These are phyloP conservation scores for Rhodomyrtus psidioides DNA, from an alignment of 441 rosid genomes.

Conservation along the genomic window DNA sequence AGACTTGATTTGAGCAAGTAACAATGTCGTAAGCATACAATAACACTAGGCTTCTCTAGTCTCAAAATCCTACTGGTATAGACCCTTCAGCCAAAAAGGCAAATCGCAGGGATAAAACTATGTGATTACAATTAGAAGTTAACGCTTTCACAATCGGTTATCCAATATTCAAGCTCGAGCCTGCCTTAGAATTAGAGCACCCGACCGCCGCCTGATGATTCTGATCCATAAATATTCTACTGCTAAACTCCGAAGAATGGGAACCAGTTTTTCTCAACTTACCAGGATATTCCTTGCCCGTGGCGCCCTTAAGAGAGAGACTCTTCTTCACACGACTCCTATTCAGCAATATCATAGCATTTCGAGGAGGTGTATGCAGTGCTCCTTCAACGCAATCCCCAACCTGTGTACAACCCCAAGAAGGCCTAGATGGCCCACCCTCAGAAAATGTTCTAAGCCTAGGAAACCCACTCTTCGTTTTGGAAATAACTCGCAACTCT, in stretches of 20 bases:
- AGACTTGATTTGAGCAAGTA: neutral
- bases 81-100: neutral
- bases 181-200: constrained; percentile 29
- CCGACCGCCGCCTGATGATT: constrained; percentile 14
- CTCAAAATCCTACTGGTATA: neutral
- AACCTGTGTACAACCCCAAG: constrained; percentile 49
- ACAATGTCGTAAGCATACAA: neutral
- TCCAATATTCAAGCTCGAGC: constrained; percentile 19
- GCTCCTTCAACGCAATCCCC: constrained; percentile 48
- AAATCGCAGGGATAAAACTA: neutral
- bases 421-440: constrained; percentile 33
- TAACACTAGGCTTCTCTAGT: neutral
- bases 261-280: constrained; percentile 37
- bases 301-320: constrained; percentile 40
- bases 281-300: constrained; percentile 46
- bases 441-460: constrained; percentile 29
- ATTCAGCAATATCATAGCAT: constrained; percentile 30
- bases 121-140: neutral
- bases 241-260: constrained; percentile 16
- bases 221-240: constrained; percentile 21
- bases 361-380: constrained; percentile 24
- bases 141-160: neutral
- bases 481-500: constrained; percentile 11
- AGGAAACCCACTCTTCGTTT: constrained; percentile 25
- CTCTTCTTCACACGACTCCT: constrained; percentile 36